Evolutionary conservation across 164 flowering plant genomes (phyloP), one percentile per base, ranked within the genome.

Genomic region (Magnolia officinalis): DNA sequence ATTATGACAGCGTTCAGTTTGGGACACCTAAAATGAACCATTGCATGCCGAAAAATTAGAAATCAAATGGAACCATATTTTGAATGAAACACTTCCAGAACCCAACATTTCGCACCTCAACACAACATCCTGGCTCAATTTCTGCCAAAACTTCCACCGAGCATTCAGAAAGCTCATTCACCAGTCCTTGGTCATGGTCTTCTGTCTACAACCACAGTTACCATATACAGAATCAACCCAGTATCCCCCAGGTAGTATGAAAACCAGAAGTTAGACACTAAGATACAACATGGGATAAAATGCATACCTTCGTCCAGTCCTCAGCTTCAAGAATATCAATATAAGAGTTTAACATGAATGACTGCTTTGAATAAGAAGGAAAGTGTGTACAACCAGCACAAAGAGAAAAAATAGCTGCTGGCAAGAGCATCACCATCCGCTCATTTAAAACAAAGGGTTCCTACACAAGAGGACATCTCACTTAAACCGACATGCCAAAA

Each of bases 391-490:
- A 84, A 80, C 98, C 98, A 82, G 81, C 78, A 85, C 88, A 92
- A 74, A 96, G 88, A 63, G 96, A 88, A 85, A 85, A 94, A 18
- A 85, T 76, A 65, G 98, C 92, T 6, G 90, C 89, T 49, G 99
- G 98, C 71, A 93, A 78, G 79, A 89, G 71, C 72, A 80, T 64
- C 9, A 85, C 84, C 83, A 88, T 52, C 1, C 75, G 80, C 75
- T 89, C 91, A 80, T 92, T 85, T 82, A 85, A 77, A 21, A 73
- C 52, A 23, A 76, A 77, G 64, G 79, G 75, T 72, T 89, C 94
- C 98, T 94, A 72, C 78, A 85, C 9, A 76, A 76, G 26, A 84
- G 74, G 18, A 71, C 23, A 63, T 64, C 68, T 37, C 59, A 31
- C 23, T 16, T n/a, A 19, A 1, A 74, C 29, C 31, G 16, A 7